Percentiles rank a stretch among this genome's conserved stretches.
These are phyloP conservation scores for Lecanosticta acicola DNA, from an alignment of 2,329 filamentous ascomycete genomes.

Conservation along the genomic window DNA sequence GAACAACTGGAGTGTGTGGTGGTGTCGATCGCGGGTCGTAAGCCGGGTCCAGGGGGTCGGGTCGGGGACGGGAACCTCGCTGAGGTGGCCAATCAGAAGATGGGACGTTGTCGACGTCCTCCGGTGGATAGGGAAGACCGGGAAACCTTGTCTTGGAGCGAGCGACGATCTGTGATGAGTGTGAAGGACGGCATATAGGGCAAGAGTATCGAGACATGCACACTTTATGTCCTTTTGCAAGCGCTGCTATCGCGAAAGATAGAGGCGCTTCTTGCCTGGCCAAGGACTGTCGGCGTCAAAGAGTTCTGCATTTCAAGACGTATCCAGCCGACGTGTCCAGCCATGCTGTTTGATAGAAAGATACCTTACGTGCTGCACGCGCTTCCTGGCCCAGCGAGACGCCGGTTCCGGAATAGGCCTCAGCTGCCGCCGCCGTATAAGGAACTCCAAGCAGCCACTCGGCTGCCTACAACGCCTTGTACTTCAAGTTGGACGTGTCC, in stretches of 20 bases:
- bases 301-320: background rate
- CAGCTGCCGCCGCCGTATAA: conserved; percentile 1
- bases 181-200: conserved; percentile 1
- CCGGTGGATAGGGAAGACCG: background rate
- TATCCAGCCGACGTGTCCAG: too few species aligned
- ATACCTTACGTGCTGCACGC: background rate
- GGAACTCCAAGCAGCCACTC: background rate
- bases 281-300: background rate
- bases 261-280: background rate
- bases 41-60: conserved; percentile 1
- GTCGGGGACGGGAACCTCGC: background rate
- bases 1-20: background rate
- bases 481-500: background rate
- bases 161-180: conserved; percentile 4
- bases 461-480: background rate
- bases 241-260: background rate
- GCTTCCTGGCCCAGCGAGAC: background rate
- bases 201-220: background rate
- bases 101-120: background rate
- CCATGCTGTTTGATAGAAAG: background rate
- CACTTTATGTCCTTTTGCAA: conserved; percentile 3
- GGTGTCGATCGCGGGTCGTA: conserved; percentile 1
- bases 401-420: conserved; percentile 1
- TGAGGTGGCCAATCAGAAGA: background rate
- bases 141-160: conserved; percentile 1